A percentile compares a stretch with the other conserved stretches of the same genome.
Conservation (phyloP, 768 basidiomycete species). For the Pisolithus albus region DNA sequence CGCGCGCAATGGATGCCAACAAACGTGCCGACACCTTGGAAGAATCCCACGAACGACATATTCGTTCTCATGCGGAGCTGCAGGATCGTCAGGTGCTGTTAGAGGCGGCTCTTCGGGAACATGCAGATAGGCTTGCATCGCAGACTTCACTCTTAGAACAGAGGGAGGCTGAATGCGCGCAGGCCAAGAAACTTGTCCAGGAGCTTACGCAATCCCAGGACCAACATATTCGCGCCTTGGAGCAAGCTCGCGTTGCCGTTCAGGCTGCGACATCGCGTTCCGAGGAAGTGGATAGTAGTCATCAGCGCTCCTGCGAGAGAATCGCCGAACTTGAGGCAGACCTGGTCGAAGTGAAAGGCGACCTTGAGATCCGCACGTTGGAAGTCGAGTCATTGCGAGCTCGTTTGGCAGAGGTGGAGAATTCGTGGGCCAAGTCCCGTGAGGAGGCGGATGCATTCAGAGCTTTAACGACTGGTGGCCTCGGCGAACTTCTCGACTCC, state of each 20-base stretch:
- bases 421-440: constrained; percentile 84
- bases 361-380: constrained; percentile 66
- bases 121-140: constrained; percentile 63
- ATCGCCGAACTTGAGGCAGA: constrained; percentile 69
- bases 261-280: constrained; percentile 69
- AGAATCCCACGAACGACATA: constrained; percentile 54
- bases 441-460: constrained; percentile 91
- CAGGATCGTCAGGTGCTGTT: constrained; percentile 54
- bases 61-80: constrained; percentile 63
- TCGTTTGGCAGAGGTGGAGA: constrained; percentile 75
- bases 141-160: constrained; percentile 73
- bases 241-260: constrained; percentile 77
- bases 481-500: constrained; percentile 82
- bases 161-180: constrained; percentile 69
- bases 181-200: constrained; percentile 59
- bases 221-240: constrained; percentile 81
- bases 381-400: constrained; percentile 68
- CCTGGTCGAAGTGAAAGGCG: constrained; percentile 69
- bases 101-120: constrained; percentile 67
- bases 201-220: constrained; percentile 67
- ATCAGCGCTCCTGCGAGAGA: constrained; percentile 63
- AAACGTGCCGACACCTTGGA: constrained; percentile 74
- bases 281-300: constrained; percentile 70
- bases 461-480: constrained; percentile 75
- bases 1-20: constrained; percentile 64